Evolutionary conservation across 1,284 basidiomycete genomes (phyloP).

Genomic region (Moesziomyces parantarcticus): DNA sequence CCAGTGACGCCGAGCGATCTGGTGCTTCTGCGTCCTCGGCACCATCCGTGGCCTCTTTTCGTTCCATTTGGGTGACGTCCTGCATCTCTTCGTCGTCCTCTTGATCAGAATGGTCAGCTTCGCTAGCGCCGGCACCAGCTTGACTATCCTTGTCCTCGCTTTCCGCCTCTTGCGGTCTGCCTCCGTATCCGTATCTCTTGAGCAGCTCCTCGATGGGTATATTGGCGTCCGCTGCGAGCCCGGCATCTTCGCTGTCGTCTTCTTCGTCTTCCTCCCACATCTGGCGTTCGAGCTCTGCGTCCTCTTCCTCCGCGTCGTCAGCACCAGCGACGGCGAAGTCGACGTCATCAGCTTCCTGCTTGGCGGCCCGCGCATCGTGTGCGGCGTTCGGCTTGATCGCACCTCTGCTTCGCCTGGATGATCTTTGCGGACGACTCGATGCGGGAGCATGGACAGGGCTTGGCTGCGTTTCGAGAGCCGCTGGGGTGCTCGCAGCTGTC

Average conservation of each 20-base stretch:
- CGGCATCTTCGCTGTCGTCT: conserved; percentile 71
- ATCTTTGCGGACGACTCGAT: neutral
- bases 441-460: neutral
- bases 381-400: neutral
- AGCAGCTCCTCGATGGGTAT: conserved; percentile 73
- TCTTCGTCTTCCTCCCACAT: conserved; percentile 66
- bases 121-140: conserved; percentile 11
- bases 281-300: conserved; percentile 64
- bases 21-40: conserved; percentile 13
- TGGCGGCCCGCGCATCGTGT: conserved; percentile 14
- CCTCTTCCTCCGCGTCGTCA: conserved; percentile 53
- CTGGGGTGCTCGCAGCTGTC: neutral
- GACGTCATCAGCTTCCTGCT: conserved; percentile 31
- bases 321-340: conserved; percentile 21
- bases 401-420: conserved; percentile 15
- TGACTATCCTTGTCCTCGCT: conserved; percentile 36
- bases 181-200: conserved; percentile 70
- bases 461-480: neutral
- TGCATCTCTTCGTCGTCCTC: neutral
- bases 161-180: conserved; percentile 14
- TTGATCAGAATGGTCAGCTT: conserved; percentile 2
- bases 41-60: conserved; percentile 6
- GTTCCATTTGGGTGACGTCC: neutral
- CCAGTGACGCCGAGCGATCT: conserved; percentile 9
- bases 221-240: conserved; percentile 71